Conservation (phyloP, 2,329 filamentous ascomycete species). For the Coniochaeta ligniaria region DNA sequence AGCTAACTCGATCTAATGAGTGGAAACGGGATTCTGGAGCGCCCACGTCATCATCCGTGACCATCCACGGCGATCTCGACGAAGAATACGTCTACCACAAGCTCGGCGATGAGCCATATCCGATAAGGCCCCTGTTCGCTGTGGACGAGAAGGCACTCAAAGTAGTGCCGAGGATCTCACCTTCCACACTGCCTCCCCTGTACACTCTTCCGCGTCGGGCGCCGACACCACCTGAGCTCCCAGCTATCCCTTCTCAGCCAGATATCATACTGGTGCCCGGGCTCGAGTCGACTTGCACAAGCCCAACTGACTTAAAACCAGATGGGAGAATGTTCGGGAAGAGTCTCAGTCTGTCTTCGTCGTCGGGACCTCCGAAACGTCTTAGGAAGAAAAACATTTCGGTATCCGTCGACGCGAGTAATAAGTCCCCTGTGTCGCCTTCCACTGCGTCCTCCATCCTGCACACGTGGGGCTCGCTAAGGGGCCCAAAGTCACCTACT, state of each 20-base stretch:
- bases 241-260: neutral
- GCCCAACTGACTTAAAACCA: neutral
- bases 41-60: constrained; percentile 33
- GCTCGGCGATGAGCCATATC: constrained; percentile 3
- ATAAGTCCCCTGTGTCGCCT: neutral
- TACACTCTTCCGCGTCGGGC: constrained; percentile 12
- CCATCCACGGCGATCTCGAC: constrained; percentile 27
- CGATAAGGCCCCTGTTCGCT: neutral
- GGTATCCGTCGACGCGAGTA: neutral
- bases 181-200: constrained; percentile 22
- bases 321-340: neutral
- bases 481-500: constrained; percentile 16
- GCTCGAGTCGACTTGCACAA: neutral
- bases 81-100: constrained; percentile 14
- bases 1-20: constrained; percentile 18
- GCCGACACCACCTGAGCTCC: neutral
- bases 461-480: constrained; percentile 13
- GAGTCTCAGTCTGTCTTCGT: neutral
- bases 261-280: neutral
- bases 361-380: neutral
- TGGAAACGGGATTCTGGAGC: constrained; percentile 51
- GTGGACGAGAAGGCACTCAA: neutral
- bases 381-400: neutral
- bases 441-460: constrained; percentile 3
- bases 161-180: constrained; percentile 10